phyloP scores from a whole-genome alignment of 306 rosid genomes.

The Trifolium fragiferum region DNA sequence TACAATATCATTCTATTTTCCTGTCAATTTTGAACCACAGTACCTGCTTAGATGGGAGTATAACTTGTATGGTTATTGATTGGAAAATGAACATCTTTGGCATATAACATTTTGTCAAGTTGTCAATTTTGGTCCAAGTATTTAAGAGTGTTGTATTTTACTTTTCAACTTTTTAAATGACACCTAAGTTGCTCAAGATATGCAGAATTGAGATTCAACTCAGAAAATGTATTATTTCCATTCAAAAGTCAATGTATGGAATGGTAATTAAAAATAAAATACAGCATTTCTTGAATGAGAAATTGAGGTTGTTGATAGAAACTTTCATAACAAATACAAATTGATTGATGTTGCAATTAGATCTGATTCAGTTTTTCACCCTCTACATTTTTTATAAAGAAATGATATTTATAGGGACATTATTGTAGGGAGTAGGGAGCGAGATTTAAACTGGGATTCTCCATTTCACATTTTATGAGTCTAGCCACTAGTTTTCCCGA shows the following conservation, averaged over 20 bases:
- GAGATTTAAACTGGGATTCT: too few relatives aligned
- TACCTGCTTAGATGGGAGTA: not conserved
- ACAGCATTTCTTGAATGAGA: not conserved
- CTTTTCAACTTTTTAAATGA: not conserved
- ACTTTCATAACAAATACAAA: not conserved
- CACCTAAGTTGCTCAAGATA: not conserved
- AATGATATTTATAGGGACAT: not conserved
- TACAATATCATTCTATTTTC: not conserved
- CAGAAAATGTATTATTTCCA: not conserved
- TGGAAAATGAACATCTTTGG: conserved; percentile 9
- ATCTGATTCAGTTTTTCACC: not conserved
- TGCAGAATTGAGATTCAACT: not conserved
- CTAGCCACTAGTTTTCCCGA: too few relatives aligned
- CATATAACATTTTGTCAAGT: conserved; percentile 2
- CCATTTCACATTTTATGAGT: too few relatives aligned
- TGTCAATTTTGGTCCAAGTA: conserved; percentile 31
- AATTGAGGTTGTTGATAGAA: not conserved
- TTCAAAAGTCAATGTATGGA: not conserved
- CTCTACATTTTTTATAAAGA: not conserved
- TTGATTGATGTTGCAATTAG: not conserved
- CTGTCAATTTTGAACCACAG: conserved; percentile 31
- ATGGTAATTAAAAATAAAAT: not conserved
- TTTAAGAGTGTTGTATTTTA: not conserved
- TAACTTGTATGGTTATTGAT: conserved; percentile 4
- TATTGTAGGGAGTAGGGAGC: too few relatives aligned